Evolutionary conservation across 352 stramenopile genomes (phyloP), one percentile per base, ranked within the genome.

Genomic region (Globisporangium acanthophoron): DNA sequence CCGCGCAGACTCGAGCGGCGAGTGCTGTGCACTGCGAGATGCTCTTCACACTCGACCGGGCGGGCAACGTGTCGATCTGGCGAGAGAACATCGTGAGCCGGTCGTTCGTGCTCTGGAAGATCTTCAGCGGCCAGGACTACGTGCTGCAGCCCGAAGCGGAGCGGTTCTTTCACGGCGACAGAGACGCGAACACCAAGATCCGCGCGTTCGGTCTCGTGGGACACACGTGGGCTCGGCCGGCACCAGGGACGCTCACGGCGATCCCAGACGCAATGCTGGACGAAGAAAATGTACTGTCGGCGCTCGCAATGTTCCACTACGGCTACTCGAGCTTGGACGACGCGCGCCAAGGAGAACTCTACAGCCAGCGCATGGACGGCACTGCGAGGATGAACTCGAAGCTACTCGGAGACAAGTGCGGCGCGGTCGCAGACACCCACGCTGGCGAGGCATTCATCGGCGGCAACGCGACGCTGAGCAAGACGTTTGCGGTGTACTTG

Each of bases 91-190:
- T 74, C 6, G 70, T 67, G 24, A 44, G 43, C 1, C 75, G 78
- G 0, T 76, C 76, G 12, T 94, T 95, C 62, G 70, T 78, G 24
- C 41, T 88, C 29, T 93, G 84, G 84, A 89, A 90, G 57, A 61
- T 62, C 13, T 79, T 90, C 33, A 59, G 57, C 41, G 68, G 65
- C 18, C 53, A 58, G 2, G 79, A 91, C 51, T 72, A 66, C 60
- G 47, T 54, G 31, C 20, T 57, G 13, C 60, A 66, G 31, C 60
- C 54, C 0, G 60, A 66, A 20, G 56, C 55, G 5, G 55, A 66
- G 31, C 60, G 55, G 20, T 66, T 66, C 49, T 66, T 64, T 37
- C 52, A 64, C 16, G n/a, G 45, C 1, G 44, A 53, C 20, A 33
- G 50, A 1, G 48, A 62, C 18, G 11, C 40, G 27, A 51, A 37